Evolutionary conservation across 2,329 filamentous ascomycete species (phyloP), one percentile per base, ranked within the genome.

Genomic region (Colletotrichum sansevieriae): DNA sequence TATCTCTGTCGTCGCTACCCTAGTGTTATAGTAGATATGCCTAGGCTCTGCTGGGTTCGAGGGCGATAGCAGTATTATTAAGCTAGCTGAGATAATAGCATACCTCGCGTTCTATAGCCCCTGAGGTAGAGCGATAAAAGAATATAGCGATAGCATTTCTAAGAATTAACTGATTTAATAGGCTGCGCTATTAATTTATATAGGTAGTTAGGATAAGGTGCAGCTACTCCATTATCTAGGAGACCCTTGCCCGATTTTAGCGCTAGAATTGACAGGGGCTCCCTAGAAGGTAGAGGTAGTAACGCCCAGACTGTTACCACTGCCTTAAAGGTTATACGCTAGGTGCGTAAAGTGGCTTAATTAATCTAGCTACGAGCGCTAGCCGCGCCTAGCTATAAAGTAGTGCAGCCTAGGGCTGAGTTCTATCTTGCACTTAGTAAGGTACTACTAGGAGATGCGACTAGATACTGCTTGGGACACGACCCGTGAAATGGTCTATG

Each of bases 11-110:
- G 13, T n/a, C 13, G 18, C 13, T 9, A n/a, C 41, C 41, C 41
- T n/a, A 44, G 41, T 44, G 41, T 44, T 44, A n/a, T 44, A 44
- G 41, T 13, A 44, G 13, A 44, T 44, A n/a, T 44, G 41, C 41
- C 41, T n/a, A n/a, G 41, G 13, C 41, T 44, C 41, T 44, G 41
- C 41, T 9, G 1, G 41, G 18, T 44, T 44, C 41, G 13, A 44
- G 41, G 41, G 41, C 18, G 13, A 44, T 44, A n/a, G 41, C 41
- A n/a, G 41, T n/a, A 44, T 44, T 44, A n/a, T 44, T 44, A n/a
- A 44, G 41, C 4, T n/a, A 44, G 41, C 41, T n/a, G 41, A 44
- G 41, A 44, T 9, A 43, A 43, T 43, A 12, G 41, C 41, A 43
- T n/a, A 44, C 41, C 1, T 44, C 18, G 13, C 13, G 41, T n/a